Evolutionary conservation across 192 early-diverging fungal genomes (phyloP).

Genomic region (Entomortierella chlamydospora): DNA sequence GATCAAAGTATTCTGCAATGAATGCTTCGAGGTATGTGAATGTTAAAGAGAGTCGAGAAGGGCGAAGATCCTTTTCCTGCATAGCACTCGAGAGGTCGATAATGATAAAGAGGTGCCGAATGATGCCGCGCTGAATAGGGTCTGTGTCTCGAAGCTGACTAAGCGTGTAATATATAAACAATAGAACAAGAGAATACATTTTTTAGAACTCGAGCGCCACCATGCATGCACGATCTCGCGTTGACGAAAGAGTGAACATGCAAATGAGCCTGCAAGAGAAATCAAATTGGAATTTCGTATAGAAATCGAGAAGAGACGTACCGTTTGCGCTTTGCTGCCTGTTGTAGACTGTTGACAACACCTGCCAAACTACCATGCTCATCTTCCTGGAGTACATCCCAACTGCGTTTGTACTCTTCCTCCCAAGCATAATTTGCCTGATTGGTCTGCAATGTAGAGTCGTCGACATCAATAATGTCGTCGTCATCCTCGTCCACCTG

Average conservation of each 20-base stretch:
- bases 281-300: no score
- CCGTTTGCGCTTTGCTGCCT: slow-evolving; percentile 76
- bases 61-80: slow-evolving; percentile 87
- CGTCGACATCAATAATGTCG: slow-evolving; percentile 69
- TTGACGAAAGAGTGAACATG: no score
- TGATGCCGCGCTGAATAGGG: slow-evolving; percentile 83
- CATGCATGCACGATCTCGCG: background rate
- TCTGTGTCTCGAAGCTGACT: slow-evolving; percentile 71
- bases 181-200: no score
- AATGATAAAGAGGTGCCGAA: slow-evolving; percentile 85
- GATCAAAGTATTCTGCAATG: slow-evolving; percentile 92
- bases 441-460: slow-evolving; percentile 58
- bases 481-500: slow-evolving; percentile 51
- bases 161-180: no score
- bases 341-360: slow-evolving; percentile 77
- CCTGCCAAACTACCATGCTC: slow-evolving; percentile 84
- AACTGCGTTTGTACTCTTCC: slow-evolving; percentile 95
- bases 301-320: background rate
- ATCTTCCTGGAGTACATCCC: slow-evolving; percentile 94
- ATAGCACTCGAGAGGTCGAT: slow-evolving; percentile 88
- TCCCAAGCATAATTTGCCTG: slow-evolving; percentile 91
- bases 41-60: slow-evolving; percentile 82
- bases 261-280: no score
- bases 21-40: slow-evolving; percentile 76
- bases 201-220: slow-evolving; percentile 20